phyloP scores from a whole-genome alignment of 352 stramenopile species.

The Globisporangium acanthophoron region DNA sequence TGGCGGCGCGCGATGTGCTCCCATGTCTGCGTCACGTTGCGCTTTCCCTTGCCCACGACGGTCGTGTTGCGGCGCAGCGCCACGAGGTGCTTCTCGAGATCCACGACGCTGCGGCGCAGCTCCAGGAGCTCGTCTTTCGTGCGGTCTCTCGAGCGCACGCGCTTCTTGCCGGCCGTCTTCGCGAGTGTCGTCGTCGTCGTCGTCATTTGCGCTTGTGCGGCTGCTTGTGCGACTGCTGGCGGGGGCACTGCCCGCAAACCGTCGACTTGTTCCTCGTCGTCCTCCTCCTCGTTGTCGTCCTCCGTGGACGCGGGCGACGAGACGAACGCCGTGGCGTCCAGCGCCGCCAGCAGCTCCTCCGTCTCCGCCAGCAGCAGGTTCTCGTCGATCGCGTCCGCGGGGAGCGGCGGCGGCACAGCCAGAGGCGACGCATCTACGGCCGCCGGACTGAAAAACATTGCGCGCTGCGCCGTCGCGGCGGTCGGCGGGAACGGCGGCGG shows the following conservation, averaged over 20 bases:
- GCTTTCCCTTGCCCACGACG: constrained; percentile 9
- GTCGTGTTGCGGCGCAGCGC: constrained; percentile 9
- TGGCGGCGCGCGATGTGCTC: constrained; percentile 12
- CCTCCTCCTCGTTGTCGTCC: constrained; percentile 9
- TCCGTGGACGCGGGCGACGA: constrained; percentile 10
- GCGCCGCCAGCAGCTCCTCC: constrained; percentile 13
- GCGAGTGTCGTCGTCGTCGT: not conserved
- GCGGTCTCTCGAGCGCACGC: constrained; percentile 9
- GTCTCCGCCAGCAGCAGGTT: constrained; percentile 15
- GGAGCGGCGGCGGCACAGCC: not conserved
- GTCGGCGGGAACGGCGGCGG: too few species aligned
- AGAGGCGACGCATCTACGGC: not conserved
- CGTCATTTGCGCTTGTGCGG: not conserved
- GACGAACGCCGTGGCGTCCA: constrained; percentile 14
- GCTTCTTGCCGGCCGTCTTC: constrained; percentile 1
- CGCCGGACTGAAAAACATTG: not conserved
- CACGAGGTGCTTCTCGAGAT: constrained; percentile 11
- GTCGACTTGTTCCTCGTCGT: not conserved
- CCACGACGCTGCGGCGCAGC: constrained; percentile 5
- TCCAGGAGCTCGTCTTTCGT: constrained; percentile 13
- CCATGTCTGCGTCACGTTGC: constrained; percentile 7
- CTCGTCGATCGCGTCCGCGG: constrained; percentile 10
- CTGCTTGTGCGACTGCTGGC: not conserved
- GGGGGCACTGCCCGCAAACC: too few species aligned
- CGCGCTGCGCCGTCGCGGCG: not conserved